phyloP scores from a whole-genome alignment of 2,329 filamentous ascomycete species.

The Didymella glomerata region DNA sequence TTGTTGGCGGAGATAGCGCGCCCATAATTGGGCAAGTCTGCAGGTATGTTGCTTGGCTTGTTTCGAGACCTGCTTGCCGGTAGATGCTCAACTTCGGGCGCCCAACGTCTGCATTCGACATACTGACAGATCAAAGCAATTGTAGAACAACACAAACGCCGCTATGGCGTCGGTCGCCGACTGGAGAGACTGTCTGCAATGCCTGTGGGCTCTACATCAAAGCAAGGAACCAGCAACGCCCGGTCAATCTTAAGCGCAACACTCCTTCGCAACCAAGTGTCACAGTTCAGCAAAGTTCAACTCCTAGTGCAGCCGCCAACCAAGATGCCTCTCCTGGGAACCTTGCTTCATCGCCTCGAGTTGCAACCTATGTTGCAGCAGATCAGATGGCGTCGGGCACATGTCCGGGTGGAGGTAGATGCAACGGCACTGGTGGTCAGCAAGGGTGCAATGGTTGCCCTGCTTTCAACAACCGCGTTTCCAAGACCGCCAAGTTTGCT shows the following conservation, averaged over 20 bases:
- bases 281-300: conserved; percentile 53
- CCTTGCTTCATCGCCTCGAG: conserved; percentile 50
- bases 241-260: conserved; percentile 87
- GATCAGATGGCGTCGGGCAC: conserved; percentile 82
- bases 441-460: conserved; percentile 96
- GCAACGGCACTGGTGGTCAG: conserved; percentile 94
- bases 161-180: conserved; percentile 90
- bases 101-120: conserved; percentile 10
- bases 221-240: conserved; percentile 87
- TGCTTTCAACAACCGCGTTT: conserved; percentile 95
- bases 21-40: conserved; percentile 70
- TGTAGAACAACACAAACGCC: conserved; percentile 94
- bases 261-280: conserved; percentile 53
- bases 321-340: conserved; percentile 52
- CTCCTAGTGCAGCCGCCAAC: conserved; percentile 48
- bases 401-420: conserved; percentile 92
- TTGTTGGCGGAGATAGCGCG: conserved; percentile 37
- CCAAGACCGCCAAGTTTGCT: conserved; percentile 80
- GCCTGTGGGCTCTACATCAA: conserved; percentile 95
- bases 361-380: conserved; percentile 77
- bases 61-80: conserved; percentile 1
- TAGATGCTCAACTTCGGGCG: not conserved
- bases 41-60: conserved; percentile 64
- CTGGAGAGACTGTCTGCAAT: conserved; percentile 96
- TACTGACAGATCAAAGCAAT: conserved; percentile 69